Evolutionary conservation across 176 grass and related monocot species (phyloP).

Genomic region (Zizania latifolia): DNA sequence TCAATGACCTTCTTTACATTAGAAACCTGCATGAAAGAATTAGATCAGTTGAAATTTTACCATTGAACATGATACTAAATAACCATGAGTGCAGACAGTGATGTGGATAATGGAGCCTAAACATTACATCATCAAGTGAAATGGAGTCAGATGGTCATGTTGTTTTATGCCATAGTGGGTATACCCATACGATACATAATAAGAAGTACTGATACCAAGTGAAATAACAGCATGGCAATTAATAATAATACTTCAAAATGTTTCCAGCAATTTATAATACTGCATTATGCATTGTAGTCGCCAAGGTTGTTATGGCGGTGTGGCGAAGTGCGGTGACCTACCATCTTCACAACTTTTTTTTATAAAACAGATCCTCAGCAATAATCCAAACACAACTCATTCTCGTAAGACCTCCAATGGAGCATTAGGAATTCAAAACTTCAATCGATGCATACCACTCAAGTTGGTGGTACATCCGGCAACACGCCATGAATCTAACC

Average conservation of each 20-base stretch:
- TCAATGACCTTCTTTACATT: conserved; percentile 72
- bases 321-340: no score
- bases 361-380: neutral
- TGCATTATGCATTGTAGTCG: neutral
- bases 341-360: neutral
- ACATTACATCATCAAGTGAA: neutral
- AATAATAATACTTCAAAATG: neutral
- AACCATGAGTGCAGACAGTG: neutral
- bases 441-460: neutral
- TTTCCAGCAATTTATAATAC: neutral
- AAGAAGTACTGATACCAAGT: neutral
- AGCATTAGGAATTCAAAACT: neutral
- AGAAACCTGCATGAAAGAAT: conserved; percentile 46
- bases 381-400: neutral
- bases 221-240: neutral
- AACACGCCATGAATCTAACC: neutral
- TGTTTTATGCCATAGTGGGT: no score
- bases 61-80: no score
- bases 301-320: no score
- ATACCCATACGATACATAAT: neutral
- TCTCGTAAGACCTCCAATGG: neutral
- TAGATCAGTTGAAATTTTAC: neutral
- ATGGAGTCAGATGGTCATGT: no score
- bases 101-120: neutral
- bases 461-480: no score